Evolutionary conservation across 768 basidiomycete genomes (phyloP).

Genomic region (Mrakia blollopis): DNA sequence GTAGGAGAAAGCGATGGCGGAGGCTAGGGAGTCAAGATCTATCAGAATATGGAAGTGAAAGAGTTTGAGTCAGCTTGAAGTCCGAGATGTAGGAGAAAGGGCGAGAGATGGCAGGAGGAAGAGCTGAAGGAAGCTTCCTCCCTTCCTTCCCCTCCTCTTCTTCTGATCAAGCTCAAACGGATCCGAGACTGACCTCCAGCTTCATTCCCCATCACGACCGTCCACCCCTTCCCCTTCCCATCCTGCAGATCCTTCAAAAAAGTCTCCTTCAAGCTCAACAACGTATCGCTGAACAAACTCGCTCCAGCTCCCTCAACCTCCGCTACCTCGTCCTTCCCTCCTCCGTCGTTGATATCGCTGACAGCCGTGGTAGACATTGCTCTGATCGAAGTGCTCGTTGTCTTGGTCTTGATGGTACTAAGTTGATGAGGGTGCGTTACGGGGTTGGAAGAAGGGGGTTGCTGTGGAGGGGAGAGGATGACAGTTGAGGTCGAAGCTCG

Average conservation of each 20-base stretch:
- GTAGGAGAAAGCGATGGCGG: constrained; percentile 79
- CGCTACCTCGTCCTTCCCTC: neutral
- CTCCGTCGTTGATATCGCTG: neutral
- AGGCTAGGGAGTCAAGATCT: constrained; percentile 90
- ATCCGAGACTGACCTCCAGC: constrained; percentile 67
- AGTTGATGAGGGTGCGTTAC: neutral
- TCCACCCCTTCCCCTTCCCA: constrained; percentile 61
- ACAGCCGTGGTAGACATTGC: neutral
- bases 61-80: constrained; percentile 4
- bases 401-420: neutral
- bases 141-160: neutral
- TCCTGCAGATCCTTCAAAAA: constrained; percentile 59
- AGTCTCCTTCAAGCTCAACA: constrained; percentile 47
- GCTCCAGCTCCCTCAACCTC: neutral
- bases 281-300: constrained; percentile 22
- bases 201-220: constrained; percentile 89
- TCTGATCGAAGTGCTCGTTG: neutral
- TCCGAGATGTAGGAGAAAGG: no score
- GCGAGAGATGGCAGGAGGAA: neutral
- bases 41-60: neutral
- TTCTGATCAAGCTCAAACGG: constrained; percentile 32
- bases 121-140: neutral
- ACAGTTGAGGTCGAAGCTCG: neutral
- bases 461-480: neutral
- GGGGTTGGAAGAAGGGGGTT: neutral